These are phyloP conservation scores for Heliosperma pusillum DNA, from an alignment of 148 eudicot genomes.

Conservation along the genomic window DNA sequence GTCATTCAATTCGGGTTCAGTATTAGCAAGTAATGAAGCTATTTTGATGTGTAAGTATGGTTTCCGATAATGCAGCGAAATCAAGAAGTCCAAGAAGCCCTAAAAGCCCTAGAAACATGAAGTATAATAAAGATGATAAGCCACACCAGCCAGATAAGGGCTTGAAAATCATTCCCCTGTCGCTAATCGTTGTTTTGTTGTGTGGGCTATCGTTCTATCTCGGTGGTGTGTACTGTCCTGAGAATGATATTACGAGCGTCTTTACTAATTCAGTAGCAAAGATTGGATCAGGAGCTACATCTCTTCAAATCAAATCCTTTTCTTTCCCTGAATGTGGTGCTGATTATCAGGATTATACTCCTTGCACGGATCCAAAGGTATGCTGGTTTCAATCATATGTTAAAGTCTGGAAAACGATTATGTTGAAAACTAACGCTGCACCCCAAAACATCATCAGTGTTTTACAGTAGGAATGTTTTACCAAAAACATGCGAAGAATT, in stretches of 20 bases:
- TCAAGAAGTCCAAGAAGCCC: neutral
- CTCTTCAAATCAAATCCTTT: conserved; percentile 51
- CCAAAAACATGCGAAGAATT: no score
- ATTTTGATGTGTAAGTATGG: conserved; percentile 1
- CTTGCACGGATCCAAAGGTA: conserved; percentile 97
- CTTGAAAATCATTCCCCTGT: conserved; percentile 48
- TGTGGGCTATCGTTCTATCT: conserved; percentile 90
- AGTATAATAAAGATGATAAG: conserved; percentile 58
- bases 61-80: conserved; percentile 33
- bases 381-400: neutral
- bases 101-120: conserved; percentile 43
- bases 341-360: conserved; percentile 84
- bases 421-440: no score
- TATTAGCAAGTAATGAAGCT: neutral
- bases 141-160: conserved; percentile 47
- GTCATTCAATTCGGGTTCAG: neutral
- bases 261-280: conserved; percentile 29
- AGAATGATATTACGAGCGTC: conserved; percentile 34
- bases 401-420: no score
- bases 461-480: no score
- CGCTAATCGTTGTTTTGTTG: conserved; percentile 45
- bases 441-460: no score
- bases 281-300: conserved; percentile 25
- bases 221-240: conserved; percentile 71
- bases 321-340: conserved; percentile 67